These are phyloP conservation scores for Trichopus zeylanicus DNA, from an alignment of 116 monocot species.

Conservation along the genomic window DNA sequence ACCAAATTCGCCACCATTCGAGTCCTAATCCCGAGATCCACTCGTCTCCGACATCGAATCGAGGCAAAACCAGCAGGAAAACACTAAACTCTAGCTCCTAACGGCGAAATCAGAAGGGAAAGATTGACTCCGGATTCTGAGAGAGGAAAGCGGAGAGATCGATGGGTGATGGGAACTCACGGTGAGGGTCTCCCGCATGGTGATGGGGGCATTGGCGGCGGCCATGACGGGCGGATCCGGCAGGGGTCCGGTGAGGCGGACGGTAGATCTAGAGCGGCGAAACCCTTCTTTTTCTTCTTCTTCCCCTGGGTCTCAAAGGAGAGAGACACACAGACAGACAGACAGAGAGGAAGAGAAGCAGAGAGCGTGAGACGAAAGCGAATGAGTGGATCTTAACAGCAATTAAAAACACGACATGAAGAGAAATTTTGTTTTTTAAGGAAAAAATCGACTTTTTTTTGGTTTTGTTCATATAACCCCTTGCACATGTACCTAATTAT, in stretches of 20 bases:
- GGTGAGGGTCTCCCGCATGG: constrained; percentile 59
- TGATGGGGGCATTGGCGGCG: constrained; percentile 62
- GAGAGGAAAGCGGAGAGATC: background rate
- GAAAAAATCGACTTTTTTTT: no score
- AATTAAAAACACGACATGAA: no score
- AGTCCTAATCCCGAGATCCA: background rate
- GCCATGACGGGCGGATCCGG: constrained; percentile 39
- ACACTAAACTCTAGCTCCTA: no score
- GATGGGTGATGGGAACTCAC: constrained; percentile 17
- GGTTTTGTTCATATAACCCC: no score
- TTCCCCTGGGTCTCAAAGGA: background rate
- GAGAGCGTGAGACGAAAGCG: background rate
- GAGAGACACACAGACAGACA: background rate
- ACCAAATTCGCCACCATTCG: constrained; percentile 1
- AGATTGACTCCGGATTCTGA: no score
- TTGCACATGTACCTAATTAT: no score
- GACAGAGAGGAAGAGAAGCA: background rate
- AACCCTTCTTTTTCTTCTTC: no score
- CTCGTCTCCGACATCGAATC: background rate
- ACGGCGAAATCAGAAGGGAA: no score
- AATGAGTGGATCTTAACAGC: no score
- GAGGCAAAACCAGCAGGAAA: constrained; percentile 1
- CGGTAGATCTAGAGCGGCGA: background rate
- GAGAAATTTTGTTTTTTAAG: no score
- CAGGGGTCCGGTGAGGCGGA: background rate